These are phyloP conservation scores for Linaria vulgaris DNA, from an alignment of 257 asterid genomes.

Conservation along the genomic window DNA sequence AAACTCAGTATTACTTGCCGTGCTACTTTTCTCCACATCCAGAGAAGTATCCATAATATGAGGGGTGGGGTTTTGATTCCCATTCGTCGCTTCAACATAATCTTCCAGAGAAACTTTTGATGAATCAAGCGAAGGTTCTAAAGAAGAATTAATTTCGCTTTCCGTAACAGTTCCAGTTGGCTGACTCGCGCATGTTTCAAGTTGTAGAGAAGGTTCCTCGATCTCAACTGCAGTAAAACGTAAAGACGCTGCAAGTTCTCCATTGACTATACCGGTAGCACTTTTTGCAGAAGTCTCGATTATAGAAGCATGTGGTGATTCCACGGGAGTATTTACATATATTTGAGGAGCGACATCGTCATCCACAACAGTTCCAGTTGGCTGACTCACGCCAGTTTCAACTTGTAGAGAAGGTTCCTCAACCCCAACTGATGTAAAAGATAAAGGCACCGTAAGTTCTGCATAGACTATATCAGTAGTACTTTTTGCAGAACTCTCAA, in stretches of 20 bases:
- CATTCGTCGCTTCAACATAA: not conserved
- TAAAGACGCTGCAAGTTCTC: slow-evolving; percentile 13
- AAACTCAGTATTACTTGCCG: not conserved
- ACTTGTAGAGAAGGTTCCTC: too few relatives aligned
- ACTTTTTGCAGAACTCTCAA: not conserved
- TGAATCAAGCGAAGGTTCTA: slow-evolving; percentile 20
- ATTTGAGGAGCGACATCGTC: too few relatives aligned
- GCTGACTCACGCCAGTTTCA: too few relatives aligned
- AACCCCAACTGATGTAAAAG: too few relatives aligned
- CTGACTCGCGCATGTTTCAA: slow-evolving; percentile 4
- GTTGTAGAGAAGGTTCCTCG: slow-evolving; percentile 2
- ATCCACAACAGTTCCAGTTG: too few relatives aligned
- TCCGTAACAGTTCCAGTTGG: not conserved
- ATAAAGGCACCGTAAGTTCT: too few relatives aligned
- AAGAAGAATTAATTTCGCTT: slow-evolving; percentile 13
- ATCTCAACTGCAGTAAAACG: slow-evolving; percentile 1
- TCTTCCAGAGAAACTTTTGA: slow-evolving; percentile 12
- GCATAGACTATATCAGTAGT: slow-evolving; percentile 1
- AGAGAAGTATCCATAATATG: not conserved
- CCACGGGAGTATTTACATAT: too few relatives aligned
- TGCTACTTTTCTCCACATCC: slow-evolving; percentile 11
- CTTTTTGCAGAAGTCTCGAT: too few relatives aligned
- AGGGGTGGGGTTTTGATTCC: slow-evolving; percentile 9
- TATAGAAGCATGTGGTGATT: too few relatives aligned
- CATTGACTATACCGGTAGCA: not conserved